A percentile compares a stretch with the other conserved stretches of the same genome.
phyloP scores from a whole-genome alignment of 2,329 filamentous ascomycete genomes.

The Phialemoniopsis sp. region DNA sequence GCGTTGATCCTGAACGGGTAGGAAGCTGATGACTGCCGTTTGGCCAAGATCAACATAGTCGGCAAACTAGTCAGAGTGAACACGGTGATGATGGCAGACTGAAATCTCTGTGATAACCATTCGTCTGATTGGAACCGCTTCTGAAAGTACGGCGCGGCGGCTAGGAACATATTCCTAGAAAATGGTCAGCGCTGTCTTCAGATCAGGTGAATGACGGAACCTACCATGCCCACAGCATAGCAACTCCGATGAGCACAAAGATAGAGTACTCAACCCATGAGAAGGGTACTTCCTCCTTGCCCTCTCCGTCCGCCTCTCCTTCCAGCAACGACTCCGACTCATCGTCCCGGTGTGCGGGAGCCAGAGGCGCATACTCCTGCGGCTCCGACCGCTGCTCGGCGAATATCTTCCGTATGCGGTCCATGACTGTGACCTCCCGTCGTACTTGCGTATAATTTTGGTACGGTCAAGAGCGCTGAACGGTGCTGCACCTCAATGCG shows the following conservation, averaged over 20 bases:
- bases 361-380: conserved; percentile 27
- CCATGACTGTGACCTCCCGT: conserved; percentile 19
- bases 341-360: conserved; percentile 15
- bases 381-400: conserved; percentile 20
- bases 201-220: conserved; percentile 15
- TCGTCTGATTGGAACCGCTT: conserved; percentile 68
- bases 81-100: conserved; percentile 82
- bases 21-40: conserved; percentile 75
- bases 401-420: conserved; percentile 32
- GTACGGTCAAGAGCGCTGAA: too few species aligned
- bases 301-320: conserved; percentile 18
- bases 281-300: conserved; percentile 50
- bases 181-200: conserved; percentile 9
- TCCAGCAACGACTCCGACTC: conserved; percentile 13
- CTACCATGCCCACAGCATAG: conserved; percentile 98
- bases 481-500: too few species aligned
- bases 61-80: conserved; percentile 79
- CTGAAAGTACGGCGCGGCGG: conserved; percentile 90
- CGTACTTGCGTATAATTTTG: too few species aligned
- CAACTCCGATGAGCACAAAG: conserved; percentile 80
- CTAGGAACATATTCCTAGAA: conserved; percentile 93
- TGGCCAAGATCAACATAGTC: conserved; percentile 72
- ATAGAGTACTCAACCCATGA: conserved; percentile 84
- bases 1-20: conserved; percentile 83
- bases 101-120: conserved; percentile 77